Conservation (phyloP, 441 rosid genomes). For the Breynia disticha region DNA sequence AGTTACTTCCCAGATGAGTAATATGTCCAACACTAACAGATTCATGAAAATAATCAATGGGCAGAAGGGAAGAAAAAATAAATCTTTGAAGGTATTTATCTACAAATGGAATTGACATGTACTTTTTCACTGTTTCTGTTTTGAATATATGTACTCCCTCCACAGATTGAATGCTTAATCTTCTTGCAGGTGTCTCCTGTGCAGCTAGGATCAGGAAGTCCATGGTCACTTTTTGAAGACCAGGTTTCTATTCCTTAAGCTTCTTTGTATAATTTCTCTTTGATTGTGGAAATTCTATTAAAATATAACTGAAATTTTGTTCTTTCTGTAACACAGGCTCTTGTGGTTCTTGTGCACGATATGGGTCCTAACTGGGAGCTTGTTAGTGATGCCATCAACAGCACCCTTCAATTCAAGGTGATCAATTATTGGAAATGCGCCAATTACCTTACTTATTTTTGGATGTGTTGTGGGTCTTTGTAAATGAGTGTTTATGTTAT, state of each 20-base stretch:
- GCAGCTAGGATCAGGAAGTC: conserved; percentile 77
- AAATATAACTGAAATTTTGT: conserved; percentile 12
- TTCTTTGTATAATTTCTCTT: conserved; percentile 9
- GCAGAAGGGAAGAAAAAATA: conserved; percentile 68
- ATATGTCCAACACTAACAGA: conserved; percentile 83
- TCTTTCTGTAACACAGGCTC: conserved; percentile 54
- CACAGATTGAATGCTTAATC: background rate
- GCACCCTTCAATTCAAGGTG: conserved; percentile 89
- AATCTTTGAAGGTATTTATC: conserved; percentile 67
- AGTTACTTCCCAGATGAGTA: conserved; percentile 89
- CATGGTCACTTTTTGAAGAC: conserved; percentile 95
- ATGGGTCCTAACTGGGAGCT: conserved; percentile 99
- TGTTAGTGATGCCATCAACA: conserved; percentile 93
- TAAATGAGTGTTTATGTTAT: background rate
- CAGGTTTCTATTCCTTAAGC: conserved; percentile 47
- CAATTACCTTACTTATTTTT: background rate
- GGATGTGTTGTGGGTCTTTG: too few relatives aligned
- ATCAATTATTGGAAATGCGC: background rate
- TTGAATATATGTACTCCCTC: too few relatives aligned
- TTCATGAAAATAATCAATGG: conserved; percentile 57
- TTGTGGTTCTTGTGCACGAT: conserved; percentile 98
- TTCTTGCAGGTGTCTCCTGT: conserved; percentile 57
- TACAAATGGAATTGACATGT: conserved; percentile 3
- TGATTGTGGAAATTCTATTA: conserved; percentile 9
- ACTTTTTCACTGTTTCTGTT: conserved; percentile 13